phyloP scores from a whole-genome alignment of 768 basidiomycete species.

The Boletus subcaerulescens region DNA sequence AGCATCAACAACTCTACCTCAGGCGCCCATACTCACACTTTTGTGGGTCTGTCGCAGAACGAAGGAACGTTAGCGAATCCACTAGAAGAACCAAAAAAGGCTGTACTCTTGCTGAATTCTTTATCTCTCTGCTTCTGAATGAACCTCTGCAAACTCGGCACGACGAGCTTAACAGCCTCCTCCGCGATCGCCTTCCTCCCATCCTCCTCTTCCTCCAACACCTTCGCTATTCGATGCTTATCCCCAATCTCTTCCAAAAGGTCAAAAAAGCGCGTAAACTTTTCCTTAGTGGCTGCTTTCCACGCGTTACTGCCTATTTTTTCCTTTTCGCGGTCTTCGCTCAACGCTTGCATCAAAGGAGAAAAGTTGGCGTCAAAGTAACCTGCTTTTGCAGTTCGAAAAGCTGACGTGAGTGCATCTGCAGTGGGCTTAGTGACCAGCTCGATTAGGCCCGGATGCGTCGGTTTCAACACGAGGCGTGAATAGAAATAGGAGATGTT shows the following conservation, averaged over 20 bases:
- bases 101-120: conserved; percentile 80
- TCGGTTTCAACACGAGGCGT: conserved; percentile 53
- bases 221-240: conserved; percentile 63
- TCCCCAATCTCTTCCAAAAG: conserved; percentile 76
- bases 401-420: conserved; percentile 64
- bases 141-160: conserved; percentile 72
- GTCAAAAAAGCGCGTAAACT: conserved; percentile 79
- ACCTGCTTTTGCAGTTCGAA: conserved; percentile 76
- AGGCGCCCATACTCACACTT: conserved; percentile 41
- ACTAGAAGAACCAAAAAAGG: neutral
- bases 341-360: conserved; percentile 63
- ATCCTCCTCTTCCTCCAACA: conserved; percentile 68
- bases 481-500: conserved; percentile 70
- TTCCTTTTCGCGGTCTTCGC: conserved; percentile 45
- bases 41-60: conserved; percentile 40
- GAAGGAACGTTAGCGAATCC: neutral
- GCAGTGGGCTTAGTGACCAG: conserved; percentile 61
- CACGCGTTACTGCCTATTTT: conserved; percentile 42
- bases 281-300: conserved; percentile 67
- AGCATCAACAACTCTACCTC: neutral
- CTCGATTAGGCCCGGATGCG: conserved; percentile 41
- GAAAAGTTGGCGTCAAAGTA: conserved; percentile 85
- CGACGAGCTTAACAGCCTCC: conserved; percentile 73
- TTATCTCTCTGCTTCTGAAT: conserved; percentile 73
- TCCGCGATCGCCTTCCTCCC: conserved; percentile 59